These are phyloP conservation scores for Penicillium corylophilum DNA, from an alignment of 2,329 filamentous ascomycete genomes.

Conservation along the genomic window DNA sequence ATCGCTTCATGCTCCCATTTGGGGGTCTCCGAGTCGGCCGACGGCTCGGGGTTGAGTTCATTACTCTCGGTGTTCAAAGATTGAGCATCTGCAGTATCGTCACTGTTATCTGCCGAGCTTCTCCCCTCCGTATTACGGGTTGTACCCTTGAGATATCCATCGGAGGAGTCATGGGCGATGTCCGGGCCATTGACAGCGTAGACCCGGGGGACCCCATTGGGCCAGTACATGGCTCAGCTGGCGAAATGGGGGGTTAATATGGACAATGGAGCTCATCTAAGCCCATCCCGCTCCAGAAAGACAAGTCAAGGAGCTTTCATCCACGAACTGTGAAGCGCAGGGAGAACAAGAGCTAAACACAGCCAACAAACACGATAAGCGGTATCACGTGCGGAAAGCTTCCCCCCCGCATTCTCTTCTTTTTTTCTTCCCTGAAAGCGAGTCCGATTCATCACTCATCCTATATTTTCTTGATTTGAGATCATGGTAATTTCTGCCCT, in stretches of 20 bases:
- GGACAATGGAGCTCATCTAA: conserved; percentile 34
- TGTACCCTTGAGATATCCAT: conserved; percentile 24
- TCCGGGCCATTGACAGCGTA: conserved; percentile 49
- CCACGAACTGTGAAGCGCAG: neutral
- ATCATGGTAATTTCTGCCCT: conserved; percentile 21
- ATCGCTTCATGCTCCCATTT: conserved; percentile 63
- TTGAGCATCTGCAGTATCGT: conserved; percentile 2
- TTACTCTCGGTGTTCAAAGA: neutral
- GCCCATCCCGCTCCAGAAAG: conserved; percentile 35
- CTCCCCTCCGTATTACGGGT: conserved; percentile 21
- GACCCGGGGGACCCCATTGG: conserved; percentile 50
- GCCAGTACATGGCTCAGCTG: conserved; percentile 49
- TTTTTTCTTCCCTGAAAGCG: conserved; percentile 15
- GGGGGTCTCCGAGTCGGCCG: conserved; percentile 30
- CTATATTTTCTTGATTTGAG: conserved; percentile 1
- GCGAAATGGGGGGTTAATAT: conserved; percentile 27
- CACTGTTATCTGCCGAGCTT: conserved; percentile 28
- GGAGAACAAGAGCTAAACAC: conserved; percentile 4
- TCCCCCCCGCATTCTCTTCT: conserved; percentile 22
- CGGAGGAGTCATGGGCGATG: conserved; percentile 30
- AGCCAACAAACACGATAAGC: conserved; percentile 23
- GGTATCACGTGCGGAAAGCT: conserved; percentile 24
- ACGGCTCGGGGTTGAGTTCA: conserved; percentile 3
- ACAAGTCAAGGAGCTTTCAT: neutral
- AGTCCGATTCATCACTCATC: conserved; percentile 4